Evolutionary conservation across 2,329 filamentous ascomycete species (phyloP).

Genomic region (Pochonia chlamydosporia): DNA sequence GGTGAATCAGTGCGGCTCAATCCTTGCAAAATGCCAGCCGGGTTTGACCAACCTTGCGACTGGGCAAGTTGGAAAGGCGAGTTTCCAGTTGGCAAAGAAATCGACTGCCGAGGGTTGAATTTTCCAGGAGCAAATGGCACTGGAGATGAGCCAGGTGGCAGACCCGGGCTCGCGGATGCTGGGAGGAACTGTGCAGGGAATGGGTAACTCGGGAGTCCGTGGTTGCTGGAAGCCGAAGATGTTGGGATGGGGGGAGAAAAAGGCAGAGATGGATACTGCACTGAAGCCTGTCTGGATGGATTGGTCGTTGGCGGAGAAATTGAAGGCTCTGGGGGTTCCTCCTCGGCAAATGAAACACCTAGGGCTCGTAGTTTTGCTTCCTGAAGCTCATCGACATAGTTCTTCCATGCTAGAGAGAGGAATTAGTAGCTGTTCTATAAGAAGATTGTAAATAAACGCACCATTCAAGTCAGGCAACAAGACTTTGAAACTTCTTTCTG

Average conservation of each 20-base stretch:
- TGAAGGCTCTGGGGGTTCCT: slow-evolving; percentile 59
- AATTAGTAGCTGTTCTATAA: slow-evolving; percentile 13
- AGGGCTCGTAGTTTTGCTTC: slow-evolving; percentile 91
- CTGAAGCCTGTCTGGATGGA: slow-evolving; percentile 63
- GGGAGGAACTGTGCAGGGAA: slow-evolving; percentile 56
- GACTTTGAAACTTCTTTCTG: slow-evolving; percentile 50
- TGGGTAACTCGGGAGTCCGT: slow-evolving; percentile 46
- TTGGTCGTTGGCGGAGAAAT: slow-evolving; percentile 61
- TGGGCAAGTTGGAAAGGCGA: slow-evolving; percentile 65
- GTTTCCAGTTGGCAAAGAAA: slow-evolving; percentile 56
- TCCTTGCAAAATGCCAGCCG: slow-evolving; percentile 48
- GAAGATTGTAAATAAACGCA: slow-evolving; percentile 29
- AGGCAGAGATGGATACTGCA: slow-evolving; percentile 67
- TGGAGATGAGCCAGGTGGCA: slow-evolving; percentile 65
- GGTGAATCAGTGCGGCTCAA: slow-evolving; percentile 58
- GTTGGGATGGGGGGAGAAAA: slow-evolving; percentile 82
- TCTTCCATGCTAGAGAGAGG: slow-evolving; percentile 50
- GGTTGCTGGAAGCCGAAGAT: slow-evolving; percentile 69
- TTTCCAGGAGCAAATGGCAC: slow-evolving; percentile 59
- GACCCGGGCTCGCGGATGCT: slow-evolving; percentile 55
- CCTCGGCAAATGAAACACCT: slow-evolving; percentile 74
- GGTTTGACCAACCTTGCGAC: slow-evolving; percentile 54
- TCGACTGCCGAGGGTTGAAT: slow-evolving; percentile 67
- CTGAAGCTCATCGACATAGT: slow-evolving; percentile 74
- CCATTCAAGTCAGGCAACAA: slow-evolving; percentile 64